Base-by-base conservation (phyloP, 2,329 filamentous ascomycete genomes). In the Celoporthe dispersa region DNA sequence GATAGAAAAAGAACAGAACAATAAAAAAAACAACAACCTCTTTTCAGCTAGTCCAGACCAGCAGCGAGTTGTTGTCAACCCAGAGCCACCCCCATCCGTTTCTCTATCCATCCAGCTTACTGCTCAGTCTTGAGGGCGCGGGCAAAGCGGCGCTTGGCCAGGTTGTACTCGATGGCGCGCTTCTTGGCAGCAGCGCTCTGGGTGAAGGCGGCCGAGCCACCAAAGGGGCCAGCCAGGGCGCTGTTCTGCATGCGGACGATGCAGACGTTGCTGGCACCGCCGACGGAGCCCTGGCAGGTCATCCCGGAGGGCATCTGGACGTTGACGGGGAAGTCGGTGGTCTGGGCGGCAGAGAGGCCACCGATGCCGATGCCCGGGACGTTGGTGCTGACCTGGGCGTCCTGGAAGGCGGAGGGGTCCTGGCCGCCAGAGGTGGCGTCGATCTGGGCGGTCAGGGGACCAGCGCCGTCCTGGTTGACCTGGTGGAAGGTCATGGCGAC, bases 391-490 rank as follows among this genome's bases (percentile, higher is more conserved):
- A 91, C 86, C 66, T 85, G 75, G 22, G 89, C 89, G 3, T 76
- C 79, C 79, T 89, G 77, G 84, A 92, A 92, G 39, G 90, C 90
- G 55, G 79, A 75, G 33, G 84, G 77, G 75, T 91, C 87, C 5
- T 85, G 88, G 67, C 90, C 90, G 44, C 88, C 89, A 1, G 88
- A 91, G 35, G 88, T 90, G 57, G 83, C 80, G 75, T 92, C 90
- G 64, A 92, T 82, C 59, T 83, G 81, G 11, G 89, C 89, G 39
- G 82, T 85, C 63, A 92, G 80, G 1, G 89, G 89, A 1, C 90
- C 90, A 0, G 89, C 90, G 31, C 90, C 90, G 75, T 92, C 90
- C 79, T 91, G 89, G 84, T 92, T 92, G 81, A 92, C 87, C 81
- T 92, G 87, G 78, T 90, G 88, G 81, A 87, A 91, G 71, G 85